Conservation (phyloP, 768 basidiomycete genomes). For the Paxillus rubicundulus region DNA sequence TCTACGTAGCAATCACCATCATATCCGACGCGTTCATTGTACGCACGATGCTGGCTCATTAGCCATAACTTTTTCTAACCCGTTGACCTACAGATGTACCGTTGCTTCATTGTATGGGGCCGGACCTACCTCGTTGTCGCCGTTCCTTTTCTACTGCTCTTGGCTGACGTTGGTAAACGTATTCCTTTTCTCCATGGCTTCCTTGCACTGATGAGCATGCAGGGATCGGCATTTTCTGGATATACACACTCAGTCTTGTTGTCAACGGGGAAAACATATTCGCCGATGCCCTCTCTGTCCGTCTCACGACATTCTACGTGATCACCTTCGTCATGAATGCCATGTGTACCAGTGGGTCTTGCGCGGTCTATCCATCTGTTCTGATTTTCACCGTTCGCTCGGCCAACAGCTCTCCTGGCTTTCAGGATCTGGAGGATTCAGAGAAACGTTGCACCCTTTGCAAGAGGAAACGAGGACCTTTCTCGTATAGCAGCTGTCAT, state of each 20-base stretch:
- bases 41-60: neutral
- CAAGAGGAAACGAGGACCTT: constrained; percentile 1
- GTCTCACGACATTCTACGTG: constrained; percentile 24
- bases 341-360: constrained; percentile 26
- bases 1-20: constrained; percentile 23
- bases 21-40: constrained; percentile 30
- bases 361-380: neutral
- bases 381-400: neutral
- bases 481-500: constrained; percentile 15
- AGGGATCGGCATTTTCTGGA: constrained; percentile 21
- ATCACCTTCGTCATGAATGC: constrained; percentile 24
- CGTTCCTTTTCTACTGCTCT: constrained; percentile 23
- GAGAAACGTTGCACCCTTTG: constrained; percentile 3
- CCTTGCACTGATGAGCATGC: neutral
- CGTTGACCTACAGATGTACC: constrained; percentile 17
- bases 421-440: constrained; percentile 25
- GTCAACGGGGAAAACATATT: constrained; percentile 21
- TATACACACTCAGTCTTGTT: constrained; percentile 16
- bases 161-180: constrained; percentile 27
- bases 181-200: too few species aligned
- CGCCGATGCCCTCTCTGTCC: constrained; percentile 14
- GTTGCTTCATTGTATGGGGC: constrained; percentile 27
- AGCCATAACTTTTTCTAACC: neutral
- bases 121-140: constrained; percentile 10
- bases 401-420: constrained; percentile 20